Evolutionary conservation across 805 yeast genomes (phyloP).

Genomic region (Sugiyamaella marilandica): DNA sequence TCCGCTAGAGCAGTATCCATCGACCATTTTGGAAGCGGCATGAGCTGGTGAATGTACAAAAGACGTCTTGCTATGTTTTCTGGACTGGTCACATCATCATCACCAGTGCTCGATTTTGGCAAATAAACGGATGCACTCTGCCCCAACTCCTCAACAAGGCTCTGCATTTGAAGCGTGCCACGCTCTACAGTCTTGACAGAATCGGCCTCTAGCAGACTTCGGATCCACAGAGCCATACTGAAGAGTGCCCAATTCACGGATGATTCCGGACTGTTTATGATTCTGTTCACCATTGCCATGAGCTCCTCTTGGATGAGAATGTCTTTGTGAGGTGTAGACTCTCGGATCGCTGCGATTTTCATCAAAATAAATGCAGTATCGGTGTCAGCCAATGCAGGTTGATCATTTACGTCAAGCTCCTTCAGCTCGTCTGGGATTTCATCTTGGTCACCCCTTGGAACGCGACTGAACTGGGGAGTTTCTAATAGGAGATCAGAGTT

Average conservation of each 20-base stretch:
- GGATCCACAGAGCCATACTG: conserved; percentile 81
- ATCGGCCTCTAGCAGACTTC: conserved; percentile 76
- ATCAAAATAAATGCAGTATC: conserved; percentile 74
- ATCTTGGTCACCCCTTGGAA: conserved; percentile 39
- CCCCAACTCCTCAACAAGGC: conserved; percentile 84
- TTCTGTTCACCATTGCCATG: conserved; percentile 67
- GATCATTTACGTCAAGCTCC: conserved; percentile 70
- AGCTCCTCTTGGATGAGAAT: conserved; percentile 76
- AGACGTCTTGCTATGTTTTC: conserved; percentile 48
- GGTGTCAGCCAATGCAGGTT: conserved; percentile 63
- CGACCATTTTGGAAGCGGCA: conserved; percentile 78
- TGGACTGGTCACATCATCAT: conserved; percentile 27
- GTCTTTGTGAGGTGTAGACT: conserved; percentile 67
- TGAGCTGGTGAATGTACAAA: conserved; percentile 65
- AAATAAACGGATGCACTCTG: conserved; percentile 50
- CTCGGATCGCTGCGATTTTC: conserved; percentile 57
- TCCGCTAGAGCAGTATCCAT: conserved; percentile 82
- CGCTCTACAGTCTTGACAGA: conserved; percentile 86
- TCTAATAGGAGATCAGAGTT: conserved; percentile 78
- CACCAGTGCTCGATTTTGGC: conserved; percentile 11
- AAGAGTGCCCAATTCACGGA: conserved; percentile 70
- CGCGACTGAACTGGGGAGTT: conserved; percentile 53
- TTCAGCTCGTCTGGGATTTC: conserved; percentile 34
- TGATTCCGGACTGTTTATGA: conserved; percentile 48
- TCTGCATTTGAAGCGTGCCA: conserved; percentile 89